Conservation (phyloP, 2,329 filamentous ascomycete genomes). For the Exophiala bonariae region DNA sequence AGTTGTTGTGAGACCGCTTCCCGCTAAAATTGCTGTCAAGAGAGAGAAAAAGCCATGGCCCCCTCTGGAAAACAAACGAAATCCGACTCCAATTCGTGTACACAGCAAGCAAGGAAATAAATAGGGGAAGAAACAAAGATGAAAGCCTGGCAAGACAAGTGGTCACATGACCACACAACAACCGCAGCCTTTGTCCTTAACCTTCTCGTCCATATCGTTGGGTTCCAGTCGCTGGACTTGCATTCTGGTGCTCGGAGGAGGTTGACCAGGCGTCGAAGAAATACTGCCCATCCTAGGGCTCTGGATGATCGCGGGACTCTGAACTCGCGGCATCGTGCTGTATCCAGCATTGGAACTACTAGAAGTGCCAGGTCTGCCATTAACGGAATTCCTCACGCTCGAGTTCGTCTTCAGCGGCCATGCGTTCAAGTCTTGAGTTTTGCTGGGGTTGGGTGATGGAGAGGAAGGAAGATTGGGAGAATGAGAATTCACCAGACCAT, state of each 20-base stretch:
- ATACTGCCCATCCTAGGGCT: slow-evolving; percentile 21
- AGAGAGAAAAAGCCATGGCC: slow-evolving; percentile 7
- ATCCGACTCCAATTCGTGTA: not conserved
- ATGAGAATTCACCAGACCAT: slow-evolving; percentile 24
- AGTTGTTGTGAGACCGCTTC: slow-evolving; percentile 9
- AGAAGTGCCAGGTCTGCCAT: slow-evolving; percentile 42
- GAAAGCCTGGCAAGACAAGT: not conserved
- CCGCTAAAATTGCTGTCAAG: slow-evolving; percentile 23
- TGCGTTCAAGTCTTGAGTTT: slow-evolving; percentile 17
- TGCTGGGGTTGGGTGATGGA: slow-evolving; percentile 13
- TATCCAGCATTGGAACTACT: slow-evolving; percentile 45
- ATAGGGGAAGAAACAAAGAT: not conserved
- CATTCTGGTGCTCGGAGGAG: slow-evolving; percentile 40
- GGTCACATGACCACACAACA: slow-evolving; percentile 75
- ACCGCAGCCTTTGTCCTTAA: slow-evolving; percentile 62
- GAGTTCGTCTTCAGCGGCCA: slow-evolving; percentile 32
- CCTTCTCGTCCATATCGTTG: slow-evolving; percentile 55
- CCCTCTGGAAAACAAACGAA: not conserved
- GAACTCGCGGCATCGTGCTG: slow-evolving; percentile 50
- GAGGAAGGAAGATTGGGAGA: slow-evolving; percentile 16
- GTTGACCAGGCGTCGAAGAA: slow-evolving; percentile 34
- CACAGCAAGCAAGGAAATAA: not conserved
- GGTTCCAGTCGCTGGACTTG: slow-evolving; percentile 46
- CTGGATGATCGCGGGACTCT: slow-evolving; percentile 34
- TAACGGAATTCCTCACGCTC: slow-evolving; percentile 26